phyloP scores from a whole-genome alignment of 352 stramenopile genomes.

The Sclerospora graminicola region DNA sequence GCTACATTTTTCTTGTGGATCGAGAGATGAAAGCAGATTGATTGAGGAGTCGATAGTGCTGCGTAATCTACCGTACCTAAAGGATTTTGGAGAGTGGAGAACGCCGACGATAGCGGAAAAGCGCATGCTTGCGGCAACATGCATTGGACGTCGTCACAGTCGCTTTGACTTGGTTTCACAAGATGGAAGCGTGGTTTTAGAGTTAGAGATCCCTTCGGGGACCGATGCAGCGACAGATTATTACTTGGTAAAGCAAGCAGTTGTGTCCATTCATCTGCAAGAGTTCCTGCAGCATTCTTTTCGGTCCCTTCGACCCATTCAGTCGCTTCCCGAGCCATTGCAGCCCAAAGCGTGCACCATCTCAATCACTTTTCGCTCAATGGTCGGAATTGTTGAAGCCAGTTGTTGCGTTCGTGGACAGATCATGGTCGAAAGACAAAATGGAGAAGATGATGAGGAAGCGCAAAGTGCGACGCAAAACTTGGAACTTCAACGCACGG shows the following conservation, averaged over 20 bases:
- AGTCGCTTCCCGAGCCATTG: conserved; percentile 5
- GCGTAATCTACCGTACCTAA: conserved; percentile 38
- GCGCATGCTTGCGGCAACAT: conserved; percentile 13
- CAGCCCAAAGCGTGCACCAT: conserved; percentile 17
- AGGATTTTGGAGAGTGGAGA: conserved; percentile 50
- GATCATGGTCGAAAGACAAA: conserved; percentile 13
- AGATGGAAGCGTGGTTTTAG: conserved; percentile 38
- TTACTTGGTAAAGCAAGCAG: conserved; percentile 42
- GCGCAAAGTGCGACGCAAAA: no score
- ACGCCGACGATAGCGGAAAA: conserved; percentile 28
- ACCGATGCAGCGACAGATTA: conserved; percentile 49
- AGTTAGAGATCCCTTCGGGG: conserved; percentile 37
- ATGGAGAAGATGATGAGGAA: neutral
- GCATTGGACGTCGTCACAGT: conserved; percentile 14
- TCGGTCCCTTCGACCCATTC: conserved; percentile 19
- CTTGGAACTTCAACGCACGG: no score
- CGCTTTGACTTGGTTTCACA: conserved; percentile 40
- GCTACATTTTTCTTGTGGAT: neutral
- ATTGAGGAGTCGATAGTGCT: conserved; percentile 8
- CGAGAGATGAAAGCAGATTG: neutral
- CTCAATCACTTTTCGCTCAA: conserved; percentile 21
- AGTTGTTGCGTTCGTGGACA: conserved; percentile 3
- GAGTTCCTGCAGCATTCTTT: conserved; percentile 42
- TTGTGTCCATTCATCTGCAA: conserved; percentile 30
- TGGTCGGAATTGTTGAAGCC: conserved; percentile 6